Base-by-base conservation (phyloP, 2,329 filamentous ascomycete species). In the Bipolaris victoriae region DNA sequence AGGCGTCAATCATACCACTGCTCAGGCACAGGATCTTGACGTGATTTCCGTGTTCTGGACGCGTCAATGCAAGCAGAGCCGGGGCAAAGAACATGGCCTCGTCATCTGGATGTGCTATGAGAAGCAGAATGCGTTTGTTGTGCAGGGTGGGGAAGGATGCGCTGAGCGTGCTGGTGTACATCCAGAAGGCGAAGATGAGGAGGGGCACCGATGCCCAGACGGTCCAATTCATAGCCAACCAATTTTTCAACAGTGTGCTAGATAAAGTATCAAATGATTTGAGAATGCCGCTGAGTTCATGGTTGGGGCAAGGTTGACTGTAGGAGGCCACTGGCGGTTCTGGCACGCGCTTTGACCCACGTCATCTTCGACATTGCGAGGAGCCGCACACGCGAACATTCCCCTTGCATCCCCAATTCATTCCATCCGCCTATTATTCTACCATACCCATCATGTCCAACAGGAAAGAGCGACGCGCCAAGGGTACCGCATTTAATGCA, bases 41-140 rank as follows among this genome's bases (percentile, higher is more conserved):
- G 73, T 96, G 92, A 78, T 99, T 98, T 3, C 91, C 90, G 18
- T 89, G 83, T 57, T 88, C 86, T 3, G 92, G 91, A 13, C 85
- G 83, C 16, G 92, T 94, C 56, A 99, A 84, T n/a, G 90, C 88
- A 67, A 96, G 83, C 13, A 98, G 83, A 0, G 92, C 90, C 0
- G 95, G 95, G 62, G 92, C 88, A 79, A 99, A 99, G 83, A 99
- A 99, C 95, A 99, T 99, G 76, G 94, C 95, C 81, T 99, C 95
- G 72, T 99, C 95, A 78, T 99, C 95, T 0, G 95, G 95, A 79
- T 99, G 95, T 20, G 95, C 95, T 71, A 99, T 98, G 53, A 99
- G 83, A 52, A 99, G 85, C 74, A 91, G 90, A 72, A 99, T 92
- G 71, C 91, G 88, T 83, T 96, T 96, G 80, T 91, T 89, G 67